Base-by-base conservation (phyloP, 2,329 filamentous ascomycete species). In the Talaromyces funiculosus region DNA sequence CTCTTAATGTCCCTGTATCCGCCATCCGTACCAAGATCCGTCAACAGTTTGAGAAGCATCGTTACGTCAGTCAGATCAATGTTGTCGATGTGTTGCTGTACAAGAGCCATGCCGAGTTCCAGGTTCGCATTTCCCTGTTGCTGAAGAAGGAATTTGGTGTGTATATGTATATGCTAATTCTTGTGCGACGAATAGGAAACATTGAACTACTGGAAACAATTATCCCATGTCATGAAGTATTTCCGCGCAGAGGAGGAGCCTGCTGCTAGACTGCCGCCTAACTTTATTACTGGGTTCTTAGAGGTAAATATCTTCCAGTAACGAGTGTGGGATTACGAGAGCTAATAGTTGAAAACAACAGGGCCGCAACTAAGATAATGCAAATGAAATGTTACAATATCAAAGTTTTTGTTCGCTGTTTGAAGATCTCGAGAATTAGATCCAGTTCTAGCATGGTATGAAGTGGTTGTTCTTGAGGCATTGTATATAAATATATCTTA, bases 121-220 rank as follows among this genome's bases (percentile, higher is more conserved):
- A 99, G 89, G 92, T 96, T 72, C 64, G 75, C 68, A n/a, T 51
- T 20, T 14, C 14, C 8, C 8, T 16, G 12, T 5, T n/a, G n/a
- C n/a, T n/a, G n/a, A n/a, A n/a, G n/a, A n/a, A n/a, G n/a, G 16
- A 26, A 16, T 33, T 33, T 16, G 8, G 10, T 38, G 29, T 18
- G 9, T 10, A 5, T 22, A n/a, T 24, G 4, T 29, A 20, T 29
- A 3, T 35, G 26, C 57, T 51, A 20, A 29, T 55, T 4, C 18
- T 14, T 59, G 40, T 26, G 42, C 12, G 12, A 31, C 45, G 24
- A 18, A 8, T 38, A 97, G 92, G 94, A 99, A 83, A 99, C 90
- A 58, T 86, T 99, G 82, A 99, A 99, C 81, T 99, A 90, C 83
- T 99, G 94, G 94, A 96, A 97, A 80, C 94, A 99, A 79, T 83